Percentiles rank a stretch among this genome's conserved stretches.
These are phyloP conservation scores for Musa troglodytarum DNA, from an alignment of 176 grass and related monocot species.

Conservation along the genomic window DNA sequence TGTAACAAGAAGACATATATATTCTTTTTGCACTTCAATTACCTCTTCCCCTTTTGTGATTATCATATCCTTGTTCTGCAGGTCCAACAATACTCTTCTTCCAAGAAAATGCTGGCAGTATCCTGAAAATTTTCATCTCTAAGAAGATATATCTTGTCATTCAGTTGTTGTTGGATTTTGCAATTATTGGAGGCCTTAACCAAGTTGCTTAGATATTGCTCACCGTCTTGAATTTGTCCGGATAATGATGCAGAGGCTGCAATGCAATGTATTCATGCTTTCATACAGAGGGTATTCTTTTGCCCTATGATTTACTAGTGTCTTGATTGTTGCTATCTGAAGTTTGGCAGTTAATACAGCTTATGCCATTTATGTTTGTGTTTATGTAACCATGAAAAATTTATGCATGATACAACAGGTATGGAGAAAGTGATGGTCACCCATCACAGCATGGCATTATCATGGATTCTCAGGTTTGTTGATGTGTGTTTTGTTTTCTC, in stretches of 20 bases:
- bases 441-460: constrained; percentile 95
- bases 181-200: constrained; percentile 18
- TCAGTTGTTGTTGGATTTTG: background rate
- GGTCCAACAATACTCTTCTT: constrained; percentile 97
- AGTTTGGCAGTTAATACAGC: background rate
- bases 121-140: constrained; percentile 41
- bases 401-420: constrained; percentile 39
- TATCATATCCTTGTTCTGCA: constrained; percentile 32
- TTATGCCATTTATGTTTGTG: constrained; percentile 1
- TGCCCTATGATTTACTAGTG: constrained; percentile 2
- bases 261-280: constrained; percentile 99
- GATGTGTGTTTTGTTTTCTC: constrained; percentile 22
- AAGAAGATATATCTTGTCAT: background rate
- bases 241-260: constrained; percentile 79
- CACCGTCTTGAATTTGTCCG: constrained; percentile 90
- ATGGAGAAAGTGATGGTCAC: constrained; percentile 90
- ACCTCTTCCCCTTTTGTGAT: background rate
- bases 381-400: too few relatives aligned
- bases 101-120: constrained; percentile 99
- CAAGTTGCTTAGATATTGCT: constrained; percentile 72
- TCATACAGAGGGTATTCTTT: constrained; percentile 89
- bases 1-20: too few relatives aligned
- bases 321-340: background rate
- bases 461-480: constrained; percentile 84
- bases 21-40: background rate